Evolutionary conservation across 257 asterid species (phyloP), one percentile per base, ranked within the genome.

Genomic region (Plectranthus barbatus): DNA sequence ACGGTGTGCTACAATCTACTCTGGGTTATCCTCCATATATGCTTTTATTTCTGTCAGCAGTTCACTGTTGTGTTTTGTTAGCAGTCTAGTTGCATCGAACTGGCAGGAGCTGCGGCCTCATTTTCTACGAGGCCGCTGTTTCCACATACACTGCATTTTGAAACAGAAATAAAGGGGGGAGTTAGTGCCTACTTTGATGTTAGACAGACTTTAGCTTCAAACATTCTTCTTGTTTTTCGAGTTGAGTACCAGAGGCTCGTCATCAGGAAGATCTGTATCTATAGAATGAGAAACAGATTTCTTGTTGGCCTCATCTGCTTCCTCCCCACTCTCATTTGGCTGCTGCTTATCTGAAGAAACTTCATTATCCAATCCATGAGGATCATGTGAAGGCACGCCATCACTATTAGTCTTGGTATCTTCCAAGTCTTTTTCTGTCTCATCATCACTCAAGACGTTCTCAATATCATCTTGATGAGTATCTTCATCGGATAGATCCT

Each of bases 201-300:
- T 37, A 44, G 40, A 26, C 37, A 36, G 37, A 24, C 8, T 11
- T 40, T 7, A 19, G 21, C 40, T 4, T 45, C n/a, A 49, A 50
- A 53, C 11, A 60, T 21, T 37, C 14, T 10, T 46, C 46, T 2
- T 12, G 50, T 34, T 13, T 4, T 64, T 37, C 14, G 29, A 51
- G 74, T 19, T 57, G 29, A 47, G 58, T 86, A 88, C 96, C 83
- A 91, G 86, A 62, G 90, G 93, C 80, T 82, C 95, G 18, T 88
- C 86, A 11, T 91, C 98, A 13, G 91, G 79, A 62, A 76, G 62
- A 70, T 84, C 98, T n/a, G 78, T 26, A 67, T 79, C 84, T 12
- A 29, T 66, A 50, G 80, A 71, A 53, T 62, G 73, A 53, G 74
- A 40, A 37, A 76, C 69, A 56, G 72, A 57, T 18, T 66, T 56